These are phyloP conservation scores for Roridomyces roridus DNA, from an alignment of 768 basidiomycete species.

Conservation along the genomic window DNA sequence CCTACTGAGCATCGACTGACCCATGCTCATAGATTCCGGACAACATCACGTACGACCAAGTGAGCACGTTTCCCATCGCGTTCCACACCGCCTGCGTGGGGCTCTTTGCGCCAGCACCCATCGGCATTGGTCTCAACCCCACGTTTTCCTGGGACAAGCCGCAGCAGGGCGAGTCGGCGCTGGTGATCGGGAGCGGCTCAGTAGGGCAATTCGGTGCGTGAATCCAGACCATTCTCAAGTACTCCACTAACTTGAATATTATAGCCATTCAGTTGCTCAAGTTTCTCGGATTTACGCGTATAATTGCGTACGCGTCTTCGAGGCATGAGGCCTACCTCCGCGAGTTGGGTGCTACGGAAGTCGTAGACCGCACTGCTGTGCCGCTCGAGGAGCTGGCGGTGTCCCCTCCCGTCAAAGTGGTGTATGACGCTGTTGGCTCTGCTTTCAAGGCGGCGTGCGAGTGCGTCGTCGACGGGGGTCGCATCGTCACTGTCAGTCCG, in stretches of 20 bases:
- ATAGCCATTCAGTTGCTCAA: slow-evolving; percentile 46
- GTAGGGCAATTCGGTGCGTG: slow-evolving; percentile 22
- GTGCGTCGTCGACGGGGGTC: neutral
- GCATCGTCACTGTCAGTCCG: neutral
- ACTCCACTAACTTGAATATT: neutral
- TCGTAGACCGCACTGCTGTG: slow-evolving; percentile 29
- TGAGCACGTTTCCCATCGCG: slow-evolving; percentile 15
- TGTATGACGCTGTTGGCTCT: neutral
- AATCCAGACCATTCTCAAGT: neutral
- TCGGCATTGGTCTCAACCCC: slow-evolving; percentile 22
- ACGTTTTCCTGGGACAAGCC: slow-evolving; percentile 19
- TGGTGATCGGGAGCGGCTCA: slow-evolving; percentile 18
- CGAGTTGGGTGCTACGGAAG: slow-evolving; percentile 38
- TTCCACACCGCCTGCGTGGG: slow-evolving; percentile 22
- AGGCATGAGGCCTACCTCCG: slow-evolving; percentile 43
- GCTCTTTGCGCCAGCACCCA: slow-evolving; percentile 16
- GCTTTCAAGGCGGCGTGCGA: slow-evolving; percentile 6
- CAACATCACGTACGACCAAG: slow-evolving; percentile 18
- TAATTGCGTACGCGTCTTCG: slow-evolving; percentile 40
- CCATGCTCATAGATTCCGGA: slow-evolving; percentile 14
- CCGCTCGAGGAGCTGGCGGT: neutral
- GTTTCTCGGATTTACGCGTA: slow-evolving; percentile 46
- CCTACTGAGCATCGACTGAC: no score
- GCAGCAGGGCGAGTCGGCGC: slow-evolving; percentile 19
- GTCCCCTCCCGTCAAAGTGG: slow-evolving; percentile 1